A percentile compares a stretch with the other conserved stretches of the same genome.
phyloP scores from a whole-genome alignment of 2,329 filamentous ascomycete genomes.

The Sarocladium strictum region DNA sequence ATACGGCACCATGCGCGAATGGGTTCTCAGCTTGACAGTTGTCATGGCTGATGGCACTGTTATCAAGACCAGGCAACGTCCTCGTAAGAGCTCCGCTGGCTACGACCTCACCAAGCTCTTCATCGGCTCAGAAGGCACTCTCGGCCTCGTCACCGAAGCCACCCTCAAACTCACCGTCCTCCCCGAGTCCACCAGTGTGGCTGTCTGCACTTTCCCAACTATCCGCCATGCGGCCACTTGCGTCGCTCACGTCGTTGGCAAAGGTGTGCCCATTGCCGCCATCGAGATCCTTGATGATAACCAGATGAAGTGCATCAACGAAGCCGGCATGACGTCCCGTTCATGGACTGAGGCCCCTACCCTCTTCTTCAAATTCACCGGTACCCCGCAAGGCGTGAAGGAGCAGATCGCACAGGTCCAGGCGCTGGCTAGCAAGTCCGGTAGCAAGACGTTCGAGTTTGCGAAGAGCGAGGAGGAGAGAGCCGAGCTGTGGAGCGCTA shows the following conservation, averaged over 20 bases:
- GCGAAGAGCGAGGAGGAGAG: conserved; percentile 65
- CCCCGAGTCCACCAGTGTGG: conserved; percentile 74
- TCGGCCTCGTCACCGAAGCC: conserved; percentile 87
- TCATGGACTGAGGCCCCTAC: conserved; percentile 69
- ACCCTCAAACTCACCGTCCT: conserved; percentile 80
- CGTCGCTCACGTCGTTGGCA: conserved; percentile 71
- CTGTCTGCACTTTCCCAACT: conserved; percentile 55
- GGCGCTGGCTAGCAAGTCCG: conserved; percentile 52
- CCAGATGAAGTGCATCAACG: conserved; percentile 70
- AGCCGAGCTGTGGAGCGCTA: conserved; percentile 72
- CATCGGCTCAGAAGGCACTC: conserved; percentile 85
- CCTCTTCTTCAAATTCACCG: conserved; percentile 79
- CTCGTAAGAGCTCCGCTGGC: conserved; percentile 83
- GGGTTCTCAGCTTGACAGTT: conserved; percentile 81
- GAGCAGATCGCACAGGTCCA: conserved; percentile 70
- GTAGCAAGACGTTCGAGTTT: conserved; percentile 70
- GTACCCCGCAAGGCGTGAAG: conserved; percentile 64
- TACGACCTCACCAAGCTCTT: conserved; percentile 89
- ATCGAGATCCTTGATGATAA: conserved; percentile 89
- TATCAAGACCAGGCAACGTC: conserved; percentile 82
- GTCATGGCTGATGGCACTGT: conserved; percentile 86
- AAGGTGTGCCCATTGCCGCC: conserved; percentile 81
- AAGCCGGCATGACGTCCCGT: conserved; percentile 58
- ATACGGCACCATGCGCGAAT: conserved; percentile 92
- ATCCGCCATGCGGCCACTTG: conserved; percentile 72